A percentile compares a stretch with the other conserved stretches of the same genome.
Conservation (phyloP, 176 grass and related monocot species). For the Puccinellia tenuiflora region DNA sequence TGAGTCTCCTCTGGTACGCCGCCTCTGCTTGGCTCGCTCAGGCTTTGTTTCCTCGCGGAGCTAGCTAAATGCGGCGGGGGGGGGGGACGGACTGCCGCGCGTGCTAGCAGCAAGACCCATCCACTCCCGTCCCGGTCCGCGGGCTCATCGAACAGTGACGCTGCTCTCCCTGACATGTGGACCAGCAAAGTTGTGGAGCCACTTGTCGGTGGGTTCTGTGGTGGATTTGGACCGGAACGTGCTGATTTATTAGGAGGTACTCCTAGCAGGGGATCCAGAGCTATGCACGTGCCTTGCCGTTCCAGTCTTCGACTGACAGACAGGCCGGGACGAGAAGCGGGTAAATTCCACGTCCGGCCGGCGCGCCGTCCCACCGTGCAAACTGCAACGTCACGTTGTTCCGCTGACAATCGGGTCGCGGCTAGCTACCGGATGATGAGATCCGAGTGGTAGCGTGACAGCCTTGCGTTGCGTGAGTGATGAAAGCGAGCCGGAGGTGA, state of each 20-base stretch:
- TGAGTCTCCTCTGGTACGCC: too few species aligned
- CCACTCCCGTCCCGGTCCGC: not conserved
- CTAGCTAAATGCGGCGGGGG: not conserved
- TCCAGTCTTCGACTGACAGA: not conserved
- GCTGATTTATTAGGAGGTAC: too few species aligned
- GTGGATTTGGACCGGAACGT: not conserved
- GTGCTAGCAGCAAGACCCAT: not conserved
- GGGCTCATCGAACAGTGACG: not conserved
- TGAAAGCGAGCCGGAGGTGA: too few species aligned
- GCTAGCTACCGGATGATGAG: too few species aligned
- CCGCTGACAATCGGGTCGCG: not conserved
- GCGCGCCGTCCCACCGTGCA: not conserved
- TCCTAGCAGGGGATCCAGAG: too few species aligned
- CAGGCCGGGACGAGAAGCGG: not conserved
- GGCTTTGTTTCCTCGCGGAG: too few species aligned
- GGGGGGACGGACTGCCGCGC: too few species aligned
- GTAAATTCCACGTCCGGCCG: not conserved
- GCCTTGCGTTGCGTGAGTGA: not conserved
- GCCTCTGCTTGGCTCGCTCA: slow-evolving; percentile 7
- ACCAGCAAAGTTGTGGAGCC: not conserved
- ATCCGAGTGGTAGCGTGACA: not conserved
- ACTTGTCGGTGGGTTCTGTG: slow-evolving; percentile 25
- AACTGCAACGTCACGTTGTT: not conserved
- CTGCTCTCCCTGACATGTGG: rapidly evolving
- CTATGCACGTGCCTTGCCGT: slow-evolving; percentile 12